Conservation (phyloP, 1,139 yeast species). For the Suhomyces wounanorum region DNA sequence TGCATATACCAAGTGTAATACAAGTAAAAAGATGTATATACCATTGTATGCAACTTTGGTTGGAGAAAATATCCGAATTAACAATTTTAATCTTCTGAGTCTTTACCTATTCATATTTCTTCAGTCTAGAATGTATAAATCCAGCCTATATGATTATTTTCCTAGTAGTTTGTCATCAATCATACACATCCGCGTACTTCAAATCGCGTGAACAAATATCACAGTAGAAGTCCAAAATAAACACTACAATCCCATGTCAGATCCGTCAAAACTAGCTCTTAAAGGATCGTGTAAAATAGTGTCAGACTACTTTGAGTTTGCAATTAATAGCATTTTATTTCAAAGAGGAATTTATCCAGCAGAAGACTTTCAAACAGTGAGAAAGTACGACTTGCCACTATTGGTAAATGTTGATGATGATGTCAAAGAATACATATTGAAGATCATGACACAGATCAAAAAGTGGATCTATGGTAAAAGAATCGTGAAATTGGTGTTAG, state of each 20-base stretch:
- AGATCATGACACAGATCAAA: slow-evolving; percentile 74
- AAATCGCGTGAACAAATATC: not conserved
- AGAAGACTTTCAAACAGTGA: slow-evolving; percentile 79
- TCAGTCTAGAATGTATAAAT: no score
- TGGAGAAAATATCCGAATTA: no score
- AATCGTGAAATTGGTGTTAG: slow-evolving; percentile 69
- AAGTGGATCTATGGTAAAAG: slow-evolving; percentile 78
- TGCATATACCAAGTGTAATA: no score
- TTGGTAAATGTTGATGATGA: slow-evolving; percentile 77
- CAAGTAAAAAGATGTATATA: no score
- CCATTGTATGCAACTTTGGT: no score
- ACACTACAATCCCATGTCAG: not conserved
- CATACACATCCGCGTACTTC: not conserved
- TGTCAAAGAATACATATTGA: slow-evolving; percentile 66
- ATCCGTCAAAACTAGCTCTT: slow-evolving; percentile 55
- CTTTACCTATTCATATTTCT: no score
- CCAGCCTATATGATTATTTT: no score
- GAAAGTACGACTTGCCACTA: slow-evolving; percentile 79
- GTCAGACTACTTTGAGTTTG: slow-evolving; percentile 81
- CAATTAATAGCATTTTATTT: slow-evolving; percentile 77
- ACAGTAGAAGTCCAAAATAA: not conserved
- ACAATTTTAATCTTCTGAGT: no score
- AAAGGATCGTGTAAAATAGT: slow-evolving; percentile 79
- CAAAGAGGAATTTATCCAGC: slow-evolving; percentile 91
- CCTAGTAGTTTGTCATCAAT: no score